Evolutionary conservation across 306 rosid species (phyloP), one percentile per base, ranked within the genome.

Genomic region (Quercus gilva): DNA sequence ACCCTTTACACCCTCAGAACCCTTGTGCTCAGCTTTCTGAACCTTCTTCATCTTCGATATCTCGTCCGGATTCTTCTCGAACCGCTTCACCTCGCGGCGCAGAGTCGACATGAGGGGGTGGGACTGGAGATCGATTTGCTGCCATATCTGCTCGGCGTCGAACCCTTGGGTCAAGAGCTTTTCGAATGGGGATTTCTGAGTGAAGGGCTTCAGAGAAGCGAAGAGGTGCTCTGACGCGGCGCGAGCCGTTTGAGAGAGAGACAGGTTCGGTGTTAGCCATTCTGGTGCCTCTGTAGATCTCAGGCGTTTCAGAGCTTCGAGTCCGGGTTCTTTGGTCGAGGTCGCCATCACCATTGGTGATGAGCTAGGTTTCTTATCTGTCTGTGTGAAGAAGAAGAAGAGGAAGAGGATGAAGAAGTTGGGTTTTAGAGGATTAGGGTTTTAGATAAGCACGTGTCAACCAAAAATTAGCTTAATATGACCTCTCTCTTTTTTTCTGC

Each of bases 71-170:
- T 87, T 86, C 73, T 90, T 87, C 35, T 74, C 85, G 57, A 88
- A 69, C 65, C 84, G 91, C 77, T 84, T 93, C 86, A 93, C 31
- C 15, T 88, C 91, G 73, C 99, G 92, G 59, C 89, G 91, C 52
- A 95, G 75, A 10, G 77, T 77, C 74, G 92, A 83, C 45, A 95
- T 20, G 1, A 95, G 89, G 11, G 98, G 97, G 81, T 90, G 94
- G 0, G 98, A 86, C 84, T 90, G 98, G 74, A 95, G 85, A 61
- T 95, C 99, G 31, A 91, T 90, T 84, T 95, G 99, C 79, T 95
- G 97, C 99, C 99, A 95, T 84, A 95, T 91, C 90, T 95, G 99
- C 85, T 95, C 99, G 3, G 89, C 91, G 76, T 95, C 99, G 85
- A 89, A 95, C 5, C 96, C 94, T 2, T 95, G 90, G 3, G 87